Evolutionary conservation across 2,329 filamentous ascomycete genomes (phyloP).

Genomic region (Parascedosporium putredinis): DNA sequence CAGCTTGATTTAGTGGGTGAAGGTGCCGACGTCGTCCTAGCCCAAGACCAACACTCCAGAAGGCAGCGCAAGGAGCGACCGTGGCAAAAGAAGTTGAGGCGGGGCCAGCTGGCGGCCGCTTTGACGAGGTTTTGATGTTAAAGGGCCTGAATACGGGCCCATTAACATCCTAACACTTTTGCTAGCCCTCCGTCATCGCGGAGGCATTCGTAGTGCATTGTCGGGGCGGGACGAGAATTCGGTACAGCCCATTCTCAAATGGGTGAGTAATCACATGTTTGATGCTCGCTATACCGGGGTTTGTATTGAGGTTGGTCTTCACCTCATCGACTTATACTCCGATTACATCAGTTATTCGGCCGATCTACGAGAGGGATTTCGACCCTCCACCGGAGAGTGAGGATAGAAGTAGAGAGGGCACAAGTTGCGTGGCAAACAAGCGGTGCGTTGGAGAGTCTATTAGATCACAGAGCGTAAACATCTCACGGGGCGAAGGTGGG

Average conservation of each 20-base stretch:
- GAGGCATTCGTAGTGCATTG: slow-evolving; percentile 71
- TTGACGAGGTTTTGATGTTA: slow-evolving; percentile 61
- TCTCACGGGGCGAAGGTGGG: too few relatives aligned
- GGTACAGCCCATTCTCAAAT: slow-evolving; percentile 72
- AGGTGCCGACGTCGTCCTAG: slow-evolving; percentile 79
- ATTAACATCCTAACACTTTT: slow-evolving; percentile 65
- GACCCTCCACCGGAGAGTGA: slow-evolving; percentile 59
- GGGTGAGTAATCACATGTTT: slow-evolving; percentile 70
- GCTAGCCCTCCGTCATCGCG: slow-evolving; percentile 76
- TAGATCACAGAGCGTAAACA: slow-evolving; percentile 22
- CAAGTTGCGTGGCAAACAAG: slow-evolving; percentile 72
- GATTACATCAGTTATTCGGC: slow-evolving; percentile 65
- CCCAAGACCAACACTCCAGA: slow-evolving; percentile 43
- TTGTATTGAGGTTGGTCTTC: slow-evolving; percentile 72
- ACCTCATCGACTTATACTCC: slow-evolving; percentile 79
- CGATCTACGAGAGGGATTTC: slow-evolving; percentile 62
- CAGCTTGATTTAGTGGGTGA: slow-evolving; percentile 75
- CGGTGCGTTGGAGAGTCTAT: slow-evolving; percentile 73
- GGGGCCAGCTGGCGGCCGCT: slow-evolving; percentile 65
- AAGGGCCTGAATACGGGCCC: slow-evolving; percentile 41
- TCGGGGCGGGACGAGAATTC: slow-evolving; percentile 70
- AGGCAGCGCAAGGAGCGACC: slow-evolving; percentile 46
- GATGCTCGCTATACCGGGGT: slow-evolving; percentile 73
- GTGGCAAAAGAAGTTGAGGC: slow-evolving; percentile 77
- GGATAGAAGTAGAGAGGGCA: slow-evolving; percentile 68